Conservation (phyloP, 2,329 filamentous ascomycete species). For the Epichloe scottii region DNA sequence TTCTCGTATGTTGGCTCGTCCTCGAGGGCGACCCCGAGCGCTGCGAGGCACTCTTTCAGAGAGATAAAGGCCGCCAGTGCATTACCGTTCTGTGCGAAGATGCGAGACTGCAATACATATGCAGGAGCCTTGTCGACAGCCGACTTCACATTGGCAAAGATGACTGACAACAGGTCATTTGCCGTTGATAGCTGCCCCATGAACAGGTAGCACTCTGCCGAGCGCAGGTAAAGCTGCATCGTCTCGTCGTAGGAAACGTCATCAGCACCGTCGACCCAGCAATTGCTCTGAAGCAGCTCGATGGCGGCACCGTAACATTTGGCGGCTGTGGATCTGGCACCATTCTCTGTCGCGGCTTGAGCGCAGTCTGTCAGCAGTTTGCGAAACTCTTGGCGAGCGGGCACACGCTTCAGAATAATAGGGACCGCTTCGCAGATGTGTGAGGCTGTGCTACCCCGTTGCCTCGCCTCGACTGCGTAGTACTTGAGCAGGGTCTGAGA, state of each 20-base stretch:
- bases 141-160: constrained; percentile 58
- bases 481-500: constrained; percentile 70
- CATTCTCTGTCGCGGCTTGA: constrained; percentile 65
- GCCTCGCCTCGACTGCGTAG: constrained; percentile 44
- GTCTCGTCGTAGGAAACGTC: constrained; percentile 84
- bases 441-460: constrained; percentile 60
- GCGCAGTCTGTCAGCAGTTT: constrained; percentile 70
- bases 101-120: constrained; percentile 70
- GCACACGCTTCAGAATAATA: constrained; percentile 57
- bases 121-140: constrained; percentile 72
- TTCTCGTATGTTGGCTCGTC: constrained; percentile 58
- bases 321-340: constrained; percentile 68
- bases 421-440: constrained; percentile 70
- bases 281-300: constrained; percentile 62
- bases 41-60: constrained; percentile 57
- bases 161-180: constrained; percentile 51
- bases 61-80: constrained; percentile 54
- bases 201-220: constrained; percentile 73
- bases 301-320: constrained; percentile 73
- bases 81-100: constrained; percentile 64
- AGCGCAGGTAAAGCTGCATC: constrained; percentile 61
- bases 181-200: constrained; percentile 60
- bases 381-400: constrained; percentile 52
- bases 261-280: constrained; percentile 56
- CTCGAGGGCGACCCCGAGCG: constrained; percentile 55